A percentile compares a stretch with the other conserved stretches of the same genome.
Conservation (phyloP, 345 rosid genomes). For the Citrus unshiu region DNA sequence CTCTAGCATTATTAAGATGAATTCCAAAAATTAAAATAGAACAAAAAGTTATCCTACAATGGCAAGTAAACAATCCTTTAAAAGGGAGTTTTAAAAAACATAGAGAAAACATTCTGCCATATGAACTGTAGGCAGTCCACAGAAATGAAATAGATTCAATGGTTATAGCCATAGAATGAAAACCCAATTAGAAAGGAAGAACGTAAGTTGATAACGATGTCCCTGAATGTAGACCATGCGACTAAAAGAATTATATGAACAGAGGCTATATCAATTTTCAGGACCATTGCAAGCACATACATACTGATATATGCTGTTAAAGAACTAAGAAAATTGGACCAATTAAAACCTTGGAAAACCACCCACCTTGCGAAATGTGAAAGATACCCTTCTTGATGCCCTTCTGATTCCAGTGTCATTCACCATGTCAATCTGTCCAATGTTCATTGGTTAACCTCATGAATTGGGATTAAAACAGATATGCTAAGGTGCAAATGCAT, state of each 20-base stretch:
- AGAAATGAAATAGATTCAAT: neutral
- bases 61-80: neutral
- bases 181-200: neutral
- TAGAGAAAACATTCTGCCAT: neutral
- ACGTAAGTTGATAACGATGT: neutral
- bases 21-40: neutral
- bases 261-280: neutral
- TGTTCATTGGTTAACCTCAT: neutral
- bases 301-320: neutral
- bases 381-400: conserved; percentile 77
- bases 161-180: neutral
- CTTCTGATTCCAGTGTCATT: conserved; percentile 61
- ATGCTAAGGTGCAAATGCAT: neutral
- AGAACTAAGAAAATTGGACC: neutral
- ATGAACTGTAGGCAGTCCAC: neutral
- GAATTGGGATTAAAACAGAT: neutral
- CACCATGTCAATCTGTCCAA: conserved; percentile 73
- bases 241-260: neutral
- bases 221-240: neutral
- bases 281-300: conserved; percentile 4
- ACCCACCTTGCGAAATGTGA: conserved; percentile 85
- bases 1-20: neutral
- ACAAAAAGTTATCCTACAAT: neutral
- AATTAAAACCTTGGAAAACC: neutral
- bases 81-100: neutral